phyloP scores from a whole-genome alignment of 345 rosid genomes.

The Brassica cretica region DNA sequence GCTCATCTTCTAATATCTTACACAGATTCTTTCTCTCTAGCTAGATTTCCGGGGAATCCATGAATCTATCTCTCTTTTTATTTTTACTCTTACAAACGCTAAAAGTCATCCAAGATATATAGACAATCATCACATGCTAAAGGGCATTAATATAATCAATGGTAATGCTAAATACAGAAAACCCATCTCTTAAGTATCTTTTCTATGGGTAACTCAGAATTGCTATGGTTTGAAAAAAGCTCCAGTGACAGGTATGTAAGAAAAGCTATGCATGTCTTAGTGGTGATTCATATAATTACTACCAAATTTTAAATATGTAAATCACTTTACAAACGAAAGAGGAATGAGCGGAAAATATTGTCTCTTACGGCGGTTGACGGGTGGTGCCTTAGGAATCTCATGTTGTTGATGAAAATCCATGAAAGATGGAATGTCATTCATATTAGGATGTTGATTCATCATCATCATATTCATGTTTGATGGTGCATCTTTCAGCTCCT shows the following conservation, averaged over 20 bases:
- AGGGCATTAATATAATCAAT: not conserved
- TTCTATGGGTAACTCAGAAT: not conserved
- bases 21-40: constrained; percentile 42
- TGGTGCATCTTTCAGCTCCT: constrained; percentile 74
- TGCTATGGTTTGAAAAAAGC: constrained; percentile 16
- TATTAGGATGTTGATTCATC: constrained; percentile 65
- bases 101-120: not conserved
- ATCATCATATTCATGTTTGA: constrained; percentile 64
- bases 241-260: not conserved
- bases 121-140: not conserved
- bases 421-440: constrained; percentile 44
- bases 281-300: not conserved
- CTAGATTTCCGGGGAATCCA: constrained; percentile 56
- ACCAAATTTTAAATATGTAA: not conserved
- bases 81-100: not conserved
- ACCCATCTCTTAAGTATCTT: not conserved
- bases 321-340: not conserved
- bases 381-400: constrained; percentile 71
- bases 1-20: constrained; percentile 28
- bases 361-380: constrained; percentile 78
- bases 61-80: not conserved
- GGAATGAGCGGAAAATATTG: not conserved
- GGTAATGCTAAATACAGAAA: not conserved
- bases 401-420: constrained; percentile 52
- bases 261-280: constrained; percentile 23